Evolutionary conservation across 2,329 filamentous ascomycete genomes (phyloP).

Genomic region (Alternaria incomplexa): DNA sequence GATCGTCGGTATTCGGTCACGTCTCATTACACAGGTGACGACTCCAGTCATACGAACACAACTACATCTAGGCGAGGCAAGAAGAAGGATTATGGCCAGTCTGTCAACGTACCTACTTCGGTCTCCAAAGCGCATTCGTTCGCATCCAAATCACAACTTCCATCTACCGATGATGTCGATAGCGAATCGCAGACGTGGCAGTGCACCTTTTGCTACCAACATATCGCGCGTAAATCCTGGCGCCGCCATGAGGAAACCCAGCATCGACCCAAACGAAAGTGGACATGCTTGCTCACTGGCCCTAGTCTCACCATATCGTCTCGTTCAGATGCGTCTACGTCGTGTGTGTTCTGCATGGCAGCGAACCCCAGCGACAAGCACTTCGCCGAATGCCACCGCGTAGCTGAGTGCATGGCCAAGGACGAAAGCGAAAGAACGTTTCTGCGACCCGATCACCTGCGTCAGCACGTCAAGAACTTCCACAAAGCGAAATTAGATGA

Average conservation of each 20-base stretch:
- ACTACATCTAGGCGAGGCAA: slow-evolving; percentile 39
- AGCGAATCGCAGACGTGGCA: slow-evolving; percentile 37
- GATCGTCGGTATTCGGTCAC: slow-evolving; percentile 6
- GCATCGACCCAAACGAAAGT: slow-evolving; percentile 40
- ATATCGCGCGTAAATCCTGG: slow-evolving; percentile 44
- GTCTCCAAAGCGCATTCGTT: slow-evolving; percentile 15
- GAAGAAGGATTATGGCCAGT: slow-evolving; percentile 45
- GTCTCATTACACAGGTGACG: slow-evolving; percentile 5
- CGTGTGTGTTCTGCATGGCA: slow-evolving; percentile 40
- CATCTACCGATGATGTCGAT: not conserved
- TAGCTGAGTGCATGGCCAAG: slow-evolving; percentile 39
- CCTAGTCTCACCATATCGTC: slow-evolving; percentile 25
- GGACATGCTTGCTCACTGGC: slow-evolving; percentile 42
- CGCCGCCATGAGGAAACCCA: slow-evolving; percentile 47
- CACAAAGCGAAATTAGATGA: slow-evolving; percentile 33
- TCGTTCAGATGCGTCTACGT: slow-evolving; percentile 4
- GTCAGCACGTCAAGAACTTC: slow-evolving; percentile 44
- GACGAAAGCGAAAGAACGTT: slow-evolving; percentile 38
- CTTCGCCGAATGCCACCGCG: slow-evolving; percentile 34
- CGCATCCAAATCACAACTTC: slow-evolving; percentile 3
- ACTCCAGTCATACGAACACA: not conserved
- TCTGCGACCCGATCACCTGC: slow-evolving; percentile 40
- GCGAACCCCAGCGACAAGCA: slow-evolving; percentile 39
- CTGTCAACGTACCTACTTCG: slow-evolving; percentile 15
- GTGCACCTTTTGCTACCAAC: slow-evolving; percentile 42